phyloP scores from a whole-genome alignment of 2,329 filamentous ascomycete genomes.

The Hypocreales sp. region DNA sequence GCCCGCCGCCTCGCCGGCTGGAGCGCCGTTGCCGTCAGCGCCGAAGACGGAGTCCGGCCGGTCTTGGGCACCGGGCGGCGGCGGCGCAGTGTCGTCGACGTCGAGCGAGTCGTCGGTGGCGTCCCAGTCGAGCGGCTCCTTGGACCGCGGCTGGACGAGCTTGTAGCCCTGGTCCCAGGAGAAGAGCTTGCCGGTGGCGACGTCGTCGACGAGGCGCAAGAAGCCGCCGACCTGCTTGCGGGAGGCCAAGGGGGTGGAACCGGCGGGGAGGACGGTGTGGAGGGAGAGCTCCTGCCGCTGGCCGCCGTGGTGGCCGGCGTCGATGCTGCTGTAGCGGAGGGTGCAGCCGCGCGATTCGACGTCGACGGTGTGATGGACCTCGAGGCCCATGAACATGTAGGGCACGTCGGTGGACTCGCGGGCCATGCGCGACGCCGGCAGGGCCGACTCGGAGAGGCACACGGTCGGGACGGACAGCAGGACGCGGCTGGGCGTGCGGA shows the following conservation, averaged over 20 bases:
- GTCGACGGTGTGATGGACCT: slow-evolving; percentile 31
- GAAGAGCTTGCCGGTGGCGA: slow-evolving; percentile 16
- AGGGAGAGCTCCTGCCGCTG: slow-evolving; percentile 34
- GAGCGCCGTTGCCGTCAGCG: too few relatives aligned
- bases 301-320: slow-evolving; percentile 34
- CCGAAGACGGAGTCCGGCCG: too few relatives aligned
- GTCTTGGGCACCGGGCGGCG: too few relatives aligned
- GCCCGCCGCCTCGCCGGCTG: too few relatives aligned
- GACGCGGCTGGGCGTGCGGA: slow-evolving; percentile 21
- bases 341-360: slow-evolving; percentile 26
- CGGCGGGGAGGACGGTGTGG: slow-evolving; percentile 5
- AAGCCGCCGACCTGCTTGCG: slow-evolving; percentile 4
- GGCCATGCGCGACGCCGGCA: neutral
- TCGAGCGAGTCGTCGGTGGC: slow-evolving; percentile 9
- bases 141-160: slow-evolving; percentile 10
- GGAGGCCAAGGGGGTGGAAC: too few relatives aligned
- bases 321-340: slow-evolving; percentile 34
- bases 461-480: slow-evolving; percentile 15
- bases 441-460: slow-evolving; percentile 4
- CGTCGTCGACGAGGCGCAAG: slow-evolving; percentile 12
- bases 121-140: slow-evolving; percentile 12
- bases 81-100: too few relatives aligned
- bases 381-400: slow-evolving; percentile 32
- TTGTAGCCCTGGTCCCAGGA: slow-evolving; percentile 18
- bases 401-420: slow-evolving; percentile 7